Conservation (phyloP, 495 filamentous ascomycete species). For the Talaromyces nanjingensis region DNA sequence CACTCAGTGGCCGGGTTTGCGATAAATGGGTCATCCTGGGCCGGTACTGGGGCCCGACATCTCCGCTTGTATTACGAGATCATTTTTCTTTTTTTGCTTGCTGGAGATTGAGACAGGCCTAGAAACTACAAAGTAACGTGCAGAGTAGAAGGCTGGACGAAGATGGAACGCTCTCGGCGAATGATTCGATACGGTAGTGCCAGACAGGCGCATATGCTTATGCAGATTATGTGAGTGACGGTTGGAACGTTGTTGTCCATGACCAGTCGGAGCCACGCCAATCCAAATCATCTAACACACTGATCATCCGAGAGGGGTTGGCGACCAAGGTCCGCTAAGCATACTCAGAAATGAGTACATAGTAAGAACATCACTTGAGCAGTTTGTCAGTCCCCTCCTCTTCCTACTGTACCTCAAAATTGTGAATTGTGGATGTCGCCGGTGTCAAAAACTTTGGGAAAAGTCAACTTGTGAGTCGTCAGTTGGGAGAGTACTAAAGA, state of each 20-base stretch:
- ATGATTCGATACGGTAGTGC: not conserved
- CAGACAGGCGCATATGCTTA: constrained; percentile 1
- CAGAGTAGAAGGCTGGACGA: not conserved
- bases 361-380: not conserved
- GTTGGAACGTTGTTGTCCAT: constrained; percentile 1
- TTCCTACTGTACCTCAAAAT: not conserved
- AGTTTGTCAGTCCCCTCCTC: not conserved
- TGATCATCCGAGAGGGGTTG: constrained; percentile 3
- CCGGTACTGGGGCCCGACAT: not conserved
- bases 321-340: constrained; percentile 2
- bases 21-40: not conserved
- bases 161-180: not conserved
- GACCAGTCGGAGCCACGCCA: constrained; percentile 3
- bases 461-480: constrained; percentile 4
- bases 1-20: not conserved
- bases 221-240: constrained; percentile 1
- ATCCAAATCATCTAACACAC: not conserved
- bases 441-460: constrained; percentile 1
- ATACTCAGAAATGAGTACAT: not conserved
- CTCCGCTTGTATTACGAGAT: constrained; percentile 3
- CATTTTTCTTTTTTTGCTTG: not conserved
- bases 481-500: constrained; percentile 1
- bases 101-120: not conserved
- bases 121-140: not conserved
- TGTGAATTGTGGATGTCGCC: not conserved